A percentile compares a stretch with the other conserved stretches of the same genome.
Evolutionary conservation across 768 basidiomycete genomes (phyloP).

Genomic region (Pleurotus tuoliensis): DNA sequence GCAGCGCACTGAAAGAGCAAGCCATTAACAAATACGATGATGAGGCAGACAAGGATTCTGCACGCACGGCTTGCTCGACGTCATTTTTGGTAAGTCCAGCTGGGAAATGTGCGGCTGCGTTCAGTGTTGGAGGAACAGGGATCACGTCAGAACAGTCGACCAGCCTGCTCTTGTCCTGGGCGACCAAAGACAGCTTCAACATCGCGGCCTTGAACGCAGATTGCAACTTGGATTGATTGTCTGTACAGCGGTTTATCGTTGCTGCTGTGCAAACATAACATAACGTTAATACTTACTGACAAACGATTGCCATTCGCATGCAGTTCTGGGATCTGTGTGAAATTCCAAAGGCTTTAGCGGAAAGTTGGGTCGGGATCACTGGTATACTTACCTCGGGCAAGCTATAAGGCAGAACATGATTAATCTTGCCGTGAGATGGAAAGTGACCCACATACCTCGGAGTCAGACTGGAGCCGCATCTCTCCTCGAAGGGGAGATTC

Average conservation of each 20-base stretch:
- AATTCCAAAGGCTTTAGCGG: neutral
- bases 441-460: constrained; percentile 6
- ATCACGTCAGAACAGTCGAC: constrained; percentile 35
- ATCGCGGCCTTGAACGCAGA: constrained; percentile 24
- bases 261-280: neutral
- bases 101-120: constrained; percentile 17
- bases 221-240: constrained; percentile 17
- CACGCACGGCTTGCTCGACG: constrained; percentile 13
- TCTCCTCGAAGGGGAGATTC: constrained; percentile 14
- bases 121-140: constrained; percentile 17
- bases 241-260: constrained; percentile 4
- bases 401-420: constrained; percentile 3
- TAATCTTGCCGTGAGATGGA: neutral
- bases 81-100: constrained; percentile 19
- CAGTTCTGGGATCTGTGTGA: constrained; percentile 25
- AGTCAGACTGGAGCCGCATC: constrained; percentile 15
- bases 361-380: constrained; percentile 10
- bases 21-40: neutral
- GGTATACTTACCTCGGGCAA: constrained; percentile 12
- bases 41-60: neutral
- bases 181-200: constrained; percentile 27
- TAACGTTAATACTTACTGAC: constrained; percentile 15
- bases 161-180: constrained; percentile 16
- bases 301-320: constrained; percentile 33
- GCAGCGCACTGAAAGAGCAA: neutral